These are phyloP conservation scores for Dalechampia spathulata DNA, from an alignment of 441 rosid genomes.

Conservation along the genomic window DNA sequence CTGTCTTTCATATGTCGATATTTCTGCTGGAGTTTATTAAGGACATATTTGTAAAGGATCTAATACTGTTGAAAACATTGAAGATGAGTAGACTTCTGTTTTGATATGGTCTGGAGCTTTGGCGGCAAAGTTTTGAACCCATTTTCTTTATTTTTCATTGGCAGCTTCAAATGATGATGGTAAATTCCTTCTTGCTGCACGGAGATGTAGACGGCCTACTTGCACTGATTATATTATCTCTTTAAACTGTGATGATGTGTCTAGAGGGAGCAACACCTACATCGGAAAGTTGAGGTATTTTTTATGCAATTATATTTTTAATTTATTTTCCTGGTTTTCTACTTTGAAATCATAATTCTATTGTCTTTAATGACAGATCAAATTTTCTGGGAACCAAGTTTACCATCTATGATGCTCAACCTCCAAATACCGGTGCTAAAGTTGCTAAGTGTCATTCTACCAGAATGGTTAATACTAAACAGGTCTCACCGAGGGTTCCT, in stretches of 20 bases:
- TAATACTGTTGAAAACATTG: no score
- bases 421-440: conserved; percentile 52
- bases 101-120: neutral
- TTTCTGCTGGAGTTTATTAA: no score
- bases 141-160: neutral
- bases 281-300: conserved; percentile 80
- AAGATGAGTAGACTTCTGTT: no score
- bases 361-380: conserved; percentile 36
- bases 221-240: conserved; percentile 84
- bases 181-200: conserved; percentile 86
- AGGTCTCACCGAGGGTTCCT: conserved; percentile 64
- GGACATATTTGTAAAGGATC: no score
- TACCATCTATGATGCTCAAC: conserved; percentile 72
- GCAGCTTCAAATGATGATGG: conserved; percentile 81
- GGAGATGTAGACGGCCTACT: conserved; percentile 72
- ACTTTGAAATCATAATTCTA: neutral
- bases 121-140: neutral
- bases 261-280: conserved; percentile 64
- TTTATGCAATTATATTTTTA: neutral
- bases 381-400: conserved; percentile 71
- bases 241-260: conserved; percentile 56
- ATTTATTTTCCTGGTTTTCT: neutral
- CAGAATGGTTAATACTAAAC: conserved; percentile 54
- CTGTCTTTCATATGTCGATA: no score
- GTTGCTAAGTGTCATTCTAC: conserved; percentile 54